These are phyloP conservation scores for Myxozyma lipomycoides DNA, from an alignment of 805 yeast genomes.

Conservation along the genomic window DNA sequence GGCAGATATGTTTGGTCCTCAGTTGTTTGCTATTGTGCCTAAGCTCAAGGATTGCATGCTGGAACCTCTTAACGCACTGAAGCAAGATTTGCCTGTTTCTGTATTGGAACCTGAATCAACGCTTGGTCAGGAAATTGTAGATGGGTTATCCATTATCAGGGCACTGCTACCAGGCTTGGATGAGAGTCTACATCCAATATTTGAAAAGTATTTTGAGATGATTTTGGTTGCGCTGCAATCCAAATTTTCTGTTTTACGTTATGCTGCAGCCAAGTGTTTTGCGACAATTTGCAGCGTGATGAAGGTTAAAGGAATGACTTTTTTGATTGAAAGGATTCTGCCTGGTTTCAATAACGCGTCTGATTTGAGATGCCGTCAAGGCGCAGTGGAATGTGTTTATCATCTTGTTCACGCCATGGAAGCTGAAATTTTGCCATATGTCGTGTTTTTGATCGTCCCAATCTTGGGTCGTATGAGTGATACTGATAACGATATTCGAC, in stretches of 20 bases:
- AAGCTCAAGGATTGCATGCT: conserved; percentile 63
- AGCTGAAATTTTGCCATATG: conserved; percentile 82
- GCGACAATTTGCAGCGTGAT: conserved; percentile 69
- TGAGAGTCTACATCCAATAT: conserved; percentile 43
- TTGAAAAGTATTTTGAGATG: conserved; percentile 53
- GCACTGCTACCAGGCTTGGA: conserved; percentile 66
- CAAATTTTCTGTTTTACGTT: conserved; percentile 75
- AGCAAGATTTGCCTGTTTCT: conserved; percentile 31
- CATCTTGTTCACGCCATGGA: conserved; percentile 86
- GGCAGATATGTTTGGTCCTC: conserved; percentile 49
- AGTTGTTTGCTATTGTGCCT: conserved; percentile 59
- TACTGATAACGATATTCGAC: conserved; percentile 79
- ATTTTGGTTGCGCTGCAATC: conserved; percentile 57
- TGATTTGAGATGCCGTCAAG: conserved; percentile 71
- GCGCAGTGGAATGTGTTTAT: conserved; percentile 86
- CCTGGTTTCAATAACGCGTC: conserved; percentile 80
- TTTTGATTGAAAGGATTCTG: conserved; percentile 67
- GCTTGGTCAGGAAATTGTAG: conserved; percentile 76
- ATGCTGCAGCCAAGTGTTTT: conserved; percentile 84
- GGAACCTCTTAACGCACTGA: conserved; percentile 52
- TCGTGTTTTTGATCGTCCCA: conserved; percentile 92
- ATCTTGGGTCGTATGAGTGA: conserved; percentile 98
- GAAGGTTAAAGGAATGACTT: conserved; percentile 70
- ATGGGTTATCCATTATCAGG: conserved; percentile 75
- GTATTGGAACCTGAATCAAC: conserved; percentile 42